Evolutionary conservation across 164 flowering plant genomes (phyloP), one percentile per base, ranked within the genome.

Genomic region (Buxus sempervirens): DNA sequence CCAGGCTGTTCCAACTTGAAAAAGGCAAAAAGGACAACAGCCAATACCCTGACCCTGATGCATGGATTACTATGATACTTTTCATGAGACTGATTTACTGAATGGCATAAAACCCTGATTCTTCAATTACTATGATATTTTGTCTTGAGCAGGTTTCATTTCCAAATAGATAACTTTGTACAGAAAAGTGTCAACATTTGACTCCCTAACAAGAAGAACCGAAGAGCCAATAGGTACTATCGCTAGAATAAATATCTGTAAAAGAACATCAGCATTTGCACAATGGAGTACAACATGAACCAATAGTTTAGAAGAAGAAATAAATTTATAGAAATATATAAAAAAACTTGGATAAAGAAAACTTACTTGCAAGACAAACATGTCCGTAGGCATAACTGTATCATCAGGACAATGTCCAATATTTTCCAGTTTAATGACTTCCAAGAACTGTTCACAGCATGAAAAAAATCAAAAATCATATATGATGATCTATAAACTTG

Each of bases 391-490:
- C 83, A 93, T 78, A 38, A 88, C 70, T 9, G 85, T 26, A 21
- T 93, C 96, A 63, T 90, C 99, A 59, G 86, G 90, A 69, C 84
- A 79, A 60, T 80, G 83, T 58, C 81, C 84, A 65, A 81, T 67
- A 60, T 82, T 87, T 78, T 96, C 99, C 77, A 96, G 72, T 69
- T 87, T 91, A 61, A 96, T 84, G 59, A 96, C 95, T 82, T 96
- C 99, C 81, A 96, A 69, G 68, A 87, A 82, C 99, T 96, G 78
- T 32, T 41, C 26, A 54, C 5, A n/a, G 57, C 12, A 67, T n/a
- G n/a, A 69, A 18, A 42, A 45, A 59, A 63, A 63, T 1, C 26
- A 4, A 54, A 15, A 54, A 15, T 9, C 58, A 57, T 19, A 66
- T 32, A 62, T 28, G 20, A 32, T 7, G 38, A 32, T 7, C 38